These are phyloP conservation scores for Zea luxurians DNA, from an alignment of 176 grass and related monocot species.

Conservation along the genomic window DNA sequence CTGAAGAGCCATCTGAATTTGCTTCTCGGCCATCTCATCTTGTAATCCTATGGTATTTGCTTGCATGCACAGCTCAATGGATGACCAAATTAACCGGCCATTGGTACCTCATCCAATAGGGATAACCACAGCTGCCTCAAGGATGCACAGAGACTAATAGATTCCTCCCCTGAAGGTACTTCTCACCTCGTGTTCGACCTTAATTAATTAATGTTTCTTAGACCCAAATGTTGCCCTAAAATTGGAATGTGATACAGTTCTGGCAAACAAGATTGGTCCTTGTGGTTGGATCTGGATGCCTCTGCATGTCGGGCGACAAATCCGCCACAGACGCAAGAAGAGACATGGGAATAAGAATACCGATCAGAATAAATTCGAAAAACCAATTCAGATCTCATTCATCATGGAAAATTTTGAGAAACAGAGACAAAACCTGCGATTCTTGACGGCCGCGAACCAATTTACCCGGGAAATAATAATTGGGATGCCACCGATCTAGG, in stretches of 20 bases:
- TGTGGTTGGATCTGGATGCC: not conserved
- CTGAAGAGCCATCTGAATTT: conserved; percentile 44
- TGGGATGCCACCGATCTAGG: not conserved
- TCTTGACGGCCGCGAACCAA: not conserved
- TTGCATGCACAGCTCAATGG: conserved; percentile 11
- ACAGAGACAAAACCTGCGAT: not conserved
- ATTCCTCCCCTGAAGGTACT: not conserved
- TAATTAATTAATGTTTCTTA: not conserved
- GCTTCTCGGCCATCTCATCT: conserved; percentile 40
- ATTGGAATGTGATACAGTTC: not conserved
- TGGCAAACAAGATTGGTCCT: not conserved
- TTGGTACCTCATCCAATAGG: conserved; percentile 16
- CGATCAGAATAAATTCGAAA: not conserved
- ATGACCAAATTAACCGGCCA: conserved; percentile 18
- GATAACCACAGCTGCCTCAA: not conserved
- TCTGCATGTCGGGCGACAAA: not conserved
- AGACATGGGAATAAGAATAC: not conserved
- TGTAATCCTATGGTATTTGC: not conserved
- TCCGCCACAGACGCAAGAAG: not conserved
- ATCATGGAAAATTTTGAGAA: not conserved
- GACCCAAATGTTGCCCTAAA: not conserved
- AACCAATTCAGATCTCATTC: not conserved
- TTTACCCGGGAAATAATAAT: not conserved
- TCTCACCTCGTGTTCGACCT: not conserved
- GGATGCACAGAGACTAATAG: not conserved